phyloP scores from a whole-genome alignment of 805 yeast genomes.

The Wickerhamiella shivajii region DNA sequence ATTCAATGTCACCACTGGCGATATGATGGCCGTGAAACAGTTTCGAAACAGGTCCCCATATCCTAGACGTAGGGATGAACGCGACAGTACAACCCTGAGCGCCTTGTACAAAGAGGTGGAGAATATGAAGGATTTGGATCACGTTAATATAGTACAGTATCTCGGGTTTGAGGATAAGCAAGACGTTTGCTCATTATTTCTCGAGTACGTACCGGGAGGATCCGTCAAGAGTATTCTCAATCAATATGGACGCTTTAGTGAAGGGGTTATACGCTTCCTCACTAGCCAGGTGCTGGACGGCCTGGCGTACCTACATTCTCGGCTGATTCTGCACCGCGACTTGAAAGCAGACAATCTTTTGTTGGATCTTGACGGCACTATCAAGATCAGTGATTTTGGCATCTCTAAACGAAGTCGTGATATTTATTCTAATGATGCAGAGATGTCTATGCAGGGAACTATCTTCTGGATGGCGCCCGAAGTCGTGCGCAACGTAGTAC shows the following conservation, averaged over 20 bases:
- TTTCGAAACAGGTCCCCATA: slow-evolving; percentile 45
- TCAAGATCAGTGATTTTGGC: slow-evolving; percentile 94
- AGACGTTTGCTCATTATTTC: slow-evolving; percentile 65
- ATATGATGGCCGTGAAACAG: slow-evolving; percentile 97
- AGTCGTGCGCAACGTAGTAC: slow-evolving; percentile 72
- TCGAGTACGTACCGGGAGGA: slow-evolving; percentile 97
- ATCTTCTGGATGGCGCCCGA: slow-evolving; percentile 99
- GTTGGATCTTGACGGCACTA: slow-evolving; percentile 80
- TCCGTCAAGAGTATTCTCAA: slow-evolving; percentile 78
- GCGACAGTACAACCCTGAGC: slow-evolving; percentile 32
- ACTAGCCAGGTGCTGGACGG: slow-evolving; percentile 75
- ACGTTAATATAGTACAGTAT: slow-evolving; percentile 87
- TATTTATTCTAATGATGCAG: slow-evolving; percentile 80
- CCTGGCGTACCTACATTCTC: slow-evolving; percentile 69
- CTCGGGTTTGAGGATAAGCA: slow-evolving; percentile 76
- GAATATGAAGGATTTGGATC: slow-evolving; percentile 87
- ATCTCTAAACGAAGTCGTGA: slow-evolving; percentile 77
- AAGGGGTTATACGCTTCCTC: slow-evolving; percentile 52
- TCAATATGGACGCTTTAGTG: slow-evolving; percentile 75
- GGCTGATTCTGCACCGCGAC: slow-evolving; percentile 85
- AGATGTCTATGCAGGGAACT: slow-evolving; percentile 97
- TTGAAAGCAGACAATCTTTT: slow-evolving; percentile 86
- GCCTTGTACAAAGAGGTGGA: slow-evolving; percentile 85
- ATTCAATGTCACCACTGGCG: slow-evolving; percentile 89
- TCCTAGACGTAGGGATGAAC: slow-evolving; percentile 20